A percentile compares a stretch with the other conserved stretches of the same genome.
phyloP scores from a whole-genome alignment of 1,139 yeast genomes.

The Blastobotrys serpentis region DNA sequence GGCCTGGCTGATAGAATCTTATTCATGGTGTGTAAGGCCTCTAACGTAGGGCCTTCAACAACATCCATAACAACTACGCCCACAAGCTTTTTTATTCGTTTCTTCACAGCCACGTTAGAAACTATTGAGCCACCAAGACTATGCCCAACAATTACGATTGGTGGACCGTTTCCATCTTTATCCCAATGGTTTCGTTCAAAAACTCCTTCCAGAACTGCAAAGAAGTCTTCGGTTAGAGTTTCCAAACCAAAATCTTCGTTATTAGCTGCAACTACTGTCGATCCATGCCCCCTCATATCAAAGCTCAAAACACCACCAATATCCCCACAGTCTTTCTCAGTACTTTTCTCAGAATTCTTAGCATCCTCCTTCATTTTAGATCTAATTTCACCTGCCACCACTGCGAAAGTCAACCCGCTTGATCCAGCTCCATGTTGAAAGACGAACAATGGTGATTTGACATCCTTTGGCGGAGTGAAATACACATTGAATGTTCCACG shows the following conservation, averaged over 20 bases:
- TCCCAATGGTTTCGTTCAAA: conserved; percentile 30
- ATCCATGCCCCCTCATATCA: conserved; percentile 87
- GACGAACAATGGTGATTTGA: conserved; percentile 56
- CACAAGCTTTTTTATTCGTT: conserved; percentile 24
- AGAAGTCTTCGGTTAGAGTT: conserved; percentile 57
- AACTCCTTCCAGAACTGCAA: conserved; percentile 47
- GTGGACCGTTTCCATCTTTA: conserved; percentile 31
- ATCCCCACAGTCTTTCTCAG: conserved; percentile 28
- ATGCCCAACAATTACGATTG: conserved; percentile 72
- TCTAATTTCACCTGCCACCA: conserved; percentile 44
- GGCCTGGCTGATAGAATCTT: conserved; percentile 65
- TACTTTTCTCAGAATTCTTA: conserved; percentile 20
- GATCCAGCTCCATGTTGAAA: conserved; percentile 97
- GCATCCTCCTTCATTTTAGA: conserved; percentile 32
- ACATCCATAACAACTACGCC: conserved; percentile 85
- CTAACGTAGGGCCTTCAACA: conserved; percentile 87
- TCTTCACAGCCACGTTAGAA: conserved; percentile 46
- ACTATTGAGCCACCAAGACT: conserved; percentile 89
- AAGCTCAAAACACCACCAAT: conserved; percentile 62
- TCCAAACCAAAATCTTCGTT: conserved; percentile 48
- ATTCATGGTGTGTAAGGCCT: conserved; percentile 66
- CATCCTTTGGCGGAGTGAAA: conserved; percentile 51
- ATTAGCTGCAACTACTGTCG: conserved; percentile 37
- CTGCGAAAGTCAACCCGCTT: conserved; percentile 73
- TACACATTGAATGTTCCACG: conserved; percentile 52